Evolutionary conservation across 1,139 yeast genomes (phyloP), one percentile per base, ranked within the genome.

Genomic region (Kodamaea arcana): DNA sequence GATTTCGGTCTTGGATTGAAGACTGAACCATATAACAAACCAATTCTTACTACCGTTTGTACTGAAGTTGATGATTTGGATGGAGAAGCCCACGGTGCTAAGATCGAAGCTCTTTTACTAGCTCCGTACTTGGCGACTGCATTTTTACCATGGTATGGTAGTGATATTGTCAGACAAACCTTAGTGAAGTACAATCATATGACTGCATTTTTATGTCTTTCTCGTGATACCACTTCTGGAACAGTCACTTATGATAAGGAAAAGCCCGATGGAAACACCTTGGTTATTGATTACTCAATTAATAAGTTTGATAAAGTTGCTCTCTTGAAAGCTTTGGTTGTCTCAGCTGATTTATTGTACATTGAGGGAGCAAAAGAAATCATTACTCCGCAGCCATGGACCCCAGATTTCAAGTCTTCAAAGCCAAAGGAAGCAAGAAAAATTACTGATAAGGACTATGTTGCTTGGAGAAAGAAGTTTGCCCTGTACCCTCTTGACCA

Each of bases 41-140:
- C 80, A 1, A 75, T 77, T 35, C 60, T 77, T 69, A 74, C 82
- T 0, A 48, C 77, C 0, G 78, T 75, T 1, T 64, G 75, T 49
- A 62, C 68, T 12, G 66, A 73, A 47, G 65, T 58, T 20, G 78
- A 67, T 36, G 76, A 77, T 44, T 45, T 74, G 24, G 82, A 77
- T 48, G 81, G 81, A 2, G 58, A 66, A 41, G 75, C 66, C 3
- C 80, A 76, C 47, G 83, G 83, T 2, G 74, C 79, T 10, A 71
- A 69, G 51, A 63, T 77, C 36, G 83, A 77, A 52, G 61, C 80
- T 3, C 44, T 74, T 15, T 58, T 71, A 28, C 78, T 74, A 45
- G 56, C 66, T 10, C 83, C 82, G 2, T 52, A 52, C 31, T 40
- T 72, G 16, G 65, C 67, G 36, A 41, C 60, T 14, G 53, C 55